Evolutionary conservation across 2,329 filamentous ascomycete species (phyloP), one percentile per base, ranked within the genome.

Genomic region (Emmonsia crescens): DNA sequence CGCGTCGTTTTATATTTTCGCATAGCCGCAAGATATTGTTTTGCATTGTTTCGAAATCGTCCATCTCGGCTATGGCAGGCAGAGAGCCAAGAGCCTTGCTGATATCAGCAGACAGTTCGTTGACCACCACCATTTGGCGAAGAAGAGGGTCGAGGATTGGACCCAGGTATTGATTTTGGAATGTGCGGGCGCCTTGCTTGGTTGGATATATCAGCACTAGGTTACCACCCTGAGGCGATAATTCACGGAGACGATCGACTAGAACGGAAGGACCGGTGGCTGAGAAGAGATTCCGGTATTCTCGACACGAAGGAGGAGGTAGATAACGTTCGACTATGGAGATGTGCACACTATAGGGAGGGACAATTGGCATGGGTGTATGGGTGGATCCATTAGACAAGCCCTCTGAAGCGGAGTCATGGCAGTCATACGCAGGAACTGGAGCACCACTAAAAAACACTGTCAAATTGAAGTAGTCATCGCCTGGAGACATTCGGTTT

Each of bases 291-390:
- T 84, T 80, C 38, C 76, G 72, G 63, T 84, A 85, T 68, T 87
- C 85, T 66, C 82, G 78, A 0, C 74, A 68, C 27, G 80, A 84
- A 0, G 83, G 79, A 2, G 85, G 84, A 21, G 85, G 85, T n/a
- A 87, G 83, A 70, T 85, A 87, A 44, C 85, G 81, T 72, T 87
- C 85, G 3, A 87, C 77, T 14, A 86, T 77, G 1, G 83, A 82
- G 48, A 86, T 75, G 60, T 86, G 79, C 64, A 86, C 82, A 57
- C 80, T 83, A 21, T 78, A 79, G 0, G 84, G 84, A 5, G 83
- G 81, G 0, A 85, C 84, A 51, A 85, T 79, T 1, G 83, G 83
- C 61, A 79, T 76, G 12, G 83, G 83, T 14, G 79, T 80, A 51
- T 80, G 77, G n/a, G 73, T 65, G 48, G 70, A 60, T n/a, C 70